phyloP scores from a whole-genome alignment of 179 eudicot genomes.

The Drosera spatulata region DNA sequence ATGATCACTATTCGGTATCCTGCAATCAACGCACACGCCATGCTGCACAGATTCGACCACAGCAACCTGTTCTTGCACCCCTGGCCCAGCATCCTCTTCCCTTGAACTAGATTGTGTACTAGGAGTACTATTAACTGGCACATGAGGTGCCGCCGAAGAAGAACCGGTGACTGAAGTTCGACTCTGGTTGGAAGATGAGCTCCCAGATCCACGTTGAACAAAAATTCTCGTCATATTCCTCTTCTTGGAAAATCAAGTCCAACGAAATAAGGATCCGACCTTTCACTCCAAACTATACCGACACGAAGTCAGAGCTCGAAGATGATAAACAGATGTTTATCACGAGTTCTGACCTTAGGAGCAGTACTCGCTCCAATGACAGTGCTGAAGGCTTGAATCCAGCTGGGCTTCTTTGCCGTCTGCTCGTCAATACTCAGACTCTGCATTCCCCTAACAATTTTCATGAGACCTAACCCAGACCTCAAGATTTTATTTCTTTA shows the following conservation, averaged over 20 bases:
- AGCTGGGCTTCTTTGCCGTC: slow-evolving; percentile 34
- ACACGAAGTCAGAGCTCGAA: slow-evolving; percentile 37
- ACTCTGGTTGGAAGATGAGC: slow-evolving; percentile 44
- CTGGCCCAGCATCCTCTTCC: slow-evolving; percentile 41
- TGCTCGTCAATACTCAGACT: slow-evolving; percentile 41
- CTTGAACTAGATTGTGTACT: slow-evolving; percentile 21
- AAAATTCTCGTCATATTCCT: slow-evolving; percentile 71
- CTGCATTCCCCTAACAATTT: slow-evolving; percentile 99
- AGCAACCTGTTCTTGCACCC: slow-evolving; percentile 36
- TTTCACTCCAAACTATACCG: not conserved
- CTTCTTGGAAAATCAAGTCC: not conserved
- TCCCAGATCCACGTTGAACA: slow-evolving; percentile 80
- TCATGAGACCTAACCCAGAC: slow-evolving; percentile 65
- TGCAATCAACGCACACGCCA: slow-evolving; percentile 19
- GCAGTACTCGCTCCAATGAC: slow-evolving; percentile 38
- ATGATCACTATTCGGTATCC: slow-evolving; percentile 24
- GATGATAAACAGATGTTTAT: slow-evolving; percentile 36
- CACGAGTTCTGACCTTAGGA: slow-evolving; percentile 78
- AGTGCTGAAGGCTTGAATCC: slow-evolving; percentile 47
- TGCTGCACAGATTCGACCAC: slow-evolving; percentile 28
- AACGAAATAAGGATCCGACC: no score
- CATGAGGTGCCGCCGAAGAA: slow-evolving; percentile 21
- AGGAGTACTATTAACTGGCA: slow-evolving; percentile 20
- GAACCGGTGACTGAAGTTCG: slow-evolving; percentile 35
- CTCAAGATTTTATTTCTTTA: slow-evolving; percentile 17